Conservation (phyloP, 2,329 filamentous ascomycete species). For the Lasiodiplodia gonubiensis region DNA sequence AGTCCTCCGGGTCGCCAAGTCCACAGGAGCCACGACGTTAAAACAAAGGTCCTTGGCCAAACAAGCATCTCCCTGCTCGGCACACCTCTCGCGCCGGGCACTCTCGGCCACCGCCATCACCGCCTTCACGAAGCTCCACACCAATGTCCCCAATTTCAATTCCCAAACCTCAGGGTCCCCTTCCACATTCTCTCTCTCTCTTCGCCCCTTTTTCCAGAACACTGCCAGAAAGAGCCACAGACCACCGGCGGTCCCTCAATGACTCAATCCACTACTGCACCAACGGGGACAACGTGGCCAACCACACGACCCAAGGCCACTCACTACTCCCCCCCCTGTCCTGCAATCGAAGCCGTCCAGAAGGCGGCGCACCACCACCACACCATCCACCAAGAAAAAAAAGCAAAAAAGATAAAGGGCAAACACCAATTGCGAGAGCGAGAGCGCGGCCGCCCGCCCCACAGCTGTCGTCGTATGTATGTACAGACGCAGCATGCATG, state of each 20-base stretch:
- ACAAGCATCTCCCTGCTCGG: conserved; percentile 8
- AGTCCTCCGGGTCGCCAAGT: background rate
- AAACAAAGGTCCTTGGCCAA: background rate
- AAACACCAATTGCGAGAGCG: background rate
- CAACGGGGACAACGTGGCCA: background rate
- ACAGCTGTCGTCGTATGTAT: background rate
- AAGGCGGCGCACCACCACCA: background rate
- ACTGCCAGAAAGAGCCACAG: background rate
- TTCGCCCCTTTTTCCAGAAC: background rate
- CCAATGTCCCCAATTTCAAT: background rate
- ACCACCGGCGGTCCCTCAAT: background rate
- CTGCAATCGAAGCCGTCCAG: background rate
- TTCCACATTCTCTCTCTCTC: background rate
- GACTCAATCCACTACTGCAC: background rate
- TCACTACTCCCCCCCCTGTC: background rate
- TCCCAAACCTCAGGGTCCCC: background rate
- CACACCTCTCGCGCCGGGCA: background rate
- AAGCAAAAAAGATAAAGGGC: background rate
- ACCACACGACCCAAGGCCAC: background rate
- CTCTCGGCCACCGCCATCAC: background rate
- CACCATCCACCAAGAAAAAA: background rate
- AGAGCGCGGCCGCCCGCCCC: background rate
- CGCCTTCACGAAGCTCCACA: background rate
- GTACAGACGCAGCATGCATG: background rate
- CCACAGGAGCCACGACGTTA: background rate